These are phyloP conservation scores for Schwanniomyces etchellsii DNA, from an alignment of 1,139 yeast genomes.

Conservation along the genomic window DNA sequence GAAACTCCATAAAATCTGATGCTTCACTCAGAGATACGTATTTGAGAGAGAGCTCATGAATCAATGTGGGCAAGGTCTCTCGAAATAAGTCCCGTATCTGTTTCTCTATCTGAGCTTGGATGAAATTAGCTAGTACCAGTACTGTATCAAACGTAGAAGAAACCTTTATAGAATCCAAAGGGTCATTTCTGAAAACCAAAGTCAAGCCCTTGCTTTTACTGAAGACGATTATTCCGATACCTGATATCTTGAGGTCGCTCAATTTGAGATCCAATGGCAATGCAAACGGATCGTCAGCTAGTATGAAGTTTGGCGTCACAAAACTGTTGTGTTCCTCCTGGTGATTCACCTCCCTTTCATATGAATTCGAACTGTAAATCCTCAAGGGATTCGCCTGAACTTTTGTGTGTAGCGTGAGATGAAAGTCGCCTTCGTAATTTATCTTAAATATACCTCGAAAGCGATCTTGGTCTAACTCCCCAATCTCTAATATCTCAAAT, in stretches of 20 bases:
- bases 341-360: conserved; percentile 29
- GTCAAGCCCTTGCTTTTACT: conserved; percentile 80
- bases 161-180: conserved; percentile 75
- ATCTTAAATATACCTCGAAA: conserved; percentile 84
- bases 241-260: conserved; percentile 67
- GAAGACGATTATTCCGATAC: conserved; percentile 81
- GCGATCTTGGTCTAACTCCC: conserved; percentile 74
- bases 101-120: conserved; percentile 77
- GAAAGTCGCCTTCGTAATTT: conserved; percentile 75
- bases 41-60: conserved; percentile 69
- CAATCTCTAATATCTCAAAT: conserved; percentile 79
- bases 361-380: conserved; percentile 52
- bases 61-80: conserved; percentile 76
- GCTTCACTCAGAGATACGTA: conserved; percentile 46
- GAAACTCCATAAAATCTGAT: conserved; percentile 8
- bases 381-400: conserved; percentile 83
- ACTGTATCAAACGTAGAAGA: conserved; percentile 82
- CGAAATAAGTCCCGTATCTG: conserved; percentile 77
- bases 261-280: conserved; percentile 74
- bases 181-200: conserved; percentile 82
- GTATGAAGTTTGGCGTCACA: conserved; percentile 60
- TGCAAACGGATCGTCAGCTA: conserved; percentile 65
- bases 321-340: conserved; percentile 29
- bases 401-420: conserved; percentile 71
- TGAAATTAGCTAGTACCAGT: conserved; percentile 72